These are phyloP conservation scores for Pachysandra terminalis DNA, from an alignment of 164 flowering plant genomes.

Conservation along the genomic window DNA sequence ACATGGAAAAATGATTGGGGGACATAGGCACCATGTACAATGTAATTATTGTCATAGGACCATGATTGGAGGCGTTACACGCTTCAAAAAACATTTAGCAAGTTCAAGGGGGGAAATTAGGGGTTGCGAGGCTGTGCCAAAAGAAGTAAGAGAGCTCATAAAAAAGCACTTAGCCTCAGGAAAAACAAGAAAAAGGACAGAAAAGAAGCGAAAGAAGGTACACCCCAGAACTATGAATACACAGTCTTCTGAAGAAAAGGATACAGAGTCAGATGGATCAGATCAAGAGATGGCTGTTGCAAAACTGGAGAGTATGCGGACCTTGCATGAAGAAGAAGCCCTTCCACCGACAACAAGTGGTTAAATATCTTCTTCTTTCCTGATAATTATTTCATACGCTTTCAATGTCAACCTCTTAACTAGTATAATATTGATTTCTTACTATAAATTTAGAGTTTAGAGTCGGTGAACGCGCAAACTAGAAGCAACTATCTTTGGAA, in stretches of 20 bases:
- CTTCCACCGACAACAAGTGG: constrained; percentile 17
- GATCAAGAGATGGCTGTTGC: constrained; percentile 27
- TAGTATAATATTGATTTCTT: no score
- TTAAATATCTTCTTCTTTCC: constrained; percentile 10
- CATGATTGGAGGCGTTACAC: constrained; percentile 39
- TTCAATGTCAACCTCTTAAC: not conserved
- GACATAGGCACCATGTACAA: constrained; percentile 36
- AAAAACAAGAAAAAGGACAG: constrained; percentile 19
- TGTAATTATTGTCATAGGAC: constrained; percentile 33
- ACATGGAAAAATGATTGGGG: constrained; percentile 38
- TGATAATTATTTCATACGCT: constrained; percentile 2
- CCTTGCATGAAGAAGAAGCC: constrained; percentile 21
- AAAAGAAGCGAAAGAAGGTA: constrained; percentile 20
- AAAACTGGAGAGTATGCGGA: constrained; percentile 27
- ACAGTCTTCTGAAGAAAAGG: constrained; percentile 20
- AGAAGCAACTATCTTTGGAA: no score
- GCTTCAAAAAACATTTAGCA: constrained; percentile 36
- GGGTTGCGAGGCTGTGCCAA: constrained; percentile 34
- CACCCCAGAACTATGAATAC: constrained; percentile 13
- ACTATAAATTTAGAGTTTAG: no score
- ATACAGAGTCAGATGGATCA: constrained; percentile 29
- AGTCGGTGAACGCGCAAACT: no score
- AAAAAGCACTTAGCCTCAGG: constrained; percentile 25
- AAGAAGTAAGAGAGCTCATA: constrained; percentile 29
- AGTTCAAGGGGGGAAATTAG: constrained; percentile 34